phyloP scores from a whole-genome alignment of 257 asterid species.

The Forsythia viridissima region DNA sequence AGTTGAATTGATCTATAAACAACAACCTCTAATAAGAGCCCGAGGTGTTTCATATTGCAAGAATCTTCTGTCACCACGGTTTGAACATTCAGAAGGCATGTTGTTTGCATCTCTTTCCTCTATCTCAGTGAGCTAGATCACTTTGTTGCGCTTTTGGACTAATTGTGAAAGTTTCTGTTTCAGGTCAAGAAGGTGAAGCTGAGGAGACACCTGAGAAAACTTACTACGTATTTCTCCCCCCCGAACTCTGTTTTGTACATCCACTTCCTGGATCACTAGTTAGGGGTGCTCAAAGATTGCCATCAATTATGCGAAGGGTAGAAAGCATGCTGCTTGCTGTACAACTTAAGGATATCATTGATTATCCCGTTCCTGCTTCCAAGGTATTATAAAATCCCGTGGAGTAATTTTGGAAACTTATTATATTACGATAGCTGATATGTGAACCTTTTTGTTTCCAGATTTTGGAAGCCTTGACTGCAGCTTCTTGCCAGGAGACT shows the following conservation, averaged over 20 bases:
- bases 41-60: conserved; percentile 99
- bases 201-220: conserved; percentile 83
- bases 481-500: conserved; percentile 97
- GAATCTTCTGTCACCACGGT: conserved; percentile 91
- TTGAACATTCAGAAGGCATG: conserved; percentile 88
- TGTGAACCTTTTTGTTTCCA: conserved; percentile 35
- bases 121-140: conserved; percentile 24
- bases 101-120: conserved; percentile 8
- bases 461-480: conserved; percentile 95
- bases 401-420: neutral
- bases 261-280: conserved; percentile 92
- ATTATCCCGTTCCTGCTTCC: conserved; percentile 70
- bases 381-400: conserved; percentile 48
- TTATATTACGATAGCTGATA: conserved; percentile 21
- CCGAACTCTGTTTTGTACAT: conserved; percentile 92
- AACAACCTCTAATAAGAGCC: conserved; percentile 88
- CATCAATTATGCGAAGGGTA: conserved; percentile 91
- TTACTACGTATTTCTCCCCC: conserved; percentile 96
- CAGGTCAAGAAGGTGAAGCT: conserved; percentile 62
- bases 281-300: conserved; percentile 97
- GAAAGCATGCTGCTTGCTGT: conserved; percentile 97
- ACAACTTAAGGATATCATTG: conserved; percentile 77
- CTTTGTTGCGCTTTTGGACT: conserved; percentile 21
- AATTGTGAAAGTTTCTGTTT: conserved; percentile 26
- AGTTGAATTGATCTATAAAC: conserved; percentile 70